Evolutionary conservation across 768 basidiomycete species (phyloP), one percentile per base, ranked within the genome.

Genomic region (Lactarius sanguifluus): DNA sequence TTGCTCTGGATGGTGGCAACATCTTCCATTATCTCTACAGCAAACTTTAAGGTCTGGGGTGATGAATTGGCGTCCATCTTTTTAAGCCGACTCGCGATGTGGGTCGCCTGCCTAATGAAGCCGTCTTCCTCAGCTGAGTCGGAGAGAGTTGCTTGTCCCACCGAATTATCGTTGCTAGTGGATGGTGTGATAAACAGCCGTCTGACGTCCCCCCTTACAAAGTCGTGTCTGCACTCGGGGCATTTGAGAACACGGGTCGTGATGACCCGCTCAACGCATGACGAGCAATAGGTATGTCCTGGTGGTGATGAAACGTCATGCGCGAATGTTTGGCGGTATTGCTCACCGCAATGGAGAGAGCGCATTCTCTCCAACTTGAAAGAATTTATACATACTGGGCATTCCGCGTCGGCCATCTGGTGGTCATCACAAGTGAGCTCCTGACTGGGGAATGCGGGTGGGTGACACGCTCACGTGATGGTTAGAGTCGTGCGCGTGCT

Each of bases 381-480:
- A 6, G 61, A 50, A 32, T 67, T 60, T 58, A 64, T 45, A 36
- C 66, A 67, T 64, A 67, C 59, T 30, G 62, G 57, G 56, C 66
- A 67, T 18, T 64, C 58, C 6, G 63, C 28, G 13, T 59, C 41
- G 34, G 28, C 47, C 66, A 64, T 67, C 10, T 28, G 28, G 23
- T n/a, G 23, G 28, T 54, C 23, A 23, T 54, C 7, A 12, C 13
- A 9, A 28, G 52, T 54, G n/a, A 47, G 45, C 45, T 47, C 45
- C 45, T 47, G 45, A 47, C 45, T 47, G 45, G 45, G 43, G 12
- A 47, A 12, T 47, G 4, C 2, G 23, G 5, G 25, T 52, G 23
- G 23, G 13, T 40, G 36, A 63, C 66, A 36, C 66, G 66, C 25
- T 64, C 66, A 67, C 66, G 66, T 67, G 66, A 32, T 52, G 65